Percentiles rank a stretch among this genome's conserved stretches.
Conservation (phyloP, 2,329 filamentous ascomycete genomes). For the Aspergillus ustus region DNA sequence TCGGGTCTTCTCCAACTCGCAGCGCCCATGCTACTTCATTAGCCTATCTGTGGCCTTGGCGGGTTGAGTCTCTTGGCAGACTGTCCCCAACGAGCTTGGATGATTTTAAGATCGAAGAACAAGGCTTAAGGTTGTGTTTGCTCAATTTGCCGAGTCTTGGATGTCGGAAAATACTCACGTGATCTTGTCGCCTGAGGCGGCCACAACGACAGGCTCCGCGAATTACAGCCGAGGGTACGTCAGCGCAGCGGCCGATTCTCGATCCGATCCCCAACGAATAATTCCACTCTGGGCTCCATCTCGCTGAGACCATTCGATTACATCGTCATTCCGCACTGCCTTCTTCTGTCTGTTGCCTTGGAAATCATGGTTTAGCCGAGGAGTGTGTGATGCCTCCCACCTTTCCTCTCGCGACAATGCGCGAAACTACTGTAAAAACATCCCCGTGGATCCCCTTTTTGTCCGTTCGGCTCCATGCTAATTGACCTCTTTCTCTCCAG, state of each 20-base stretch:
- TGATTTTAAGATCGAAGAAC: not conserved
- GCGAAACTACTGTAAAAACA: constrained; percentile 36
- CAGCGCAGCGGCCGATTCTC: constrained; percentile 19
- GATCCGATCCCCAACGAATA: constrained; percentile 17
- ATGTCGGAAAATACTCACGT: not conserved
- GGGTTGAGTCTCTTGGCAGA: too few species aligned
- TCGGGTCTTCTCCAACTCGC: not conserved
- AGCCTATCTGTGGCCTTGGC: too few species aligned
- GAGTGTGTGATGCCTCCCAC: constrained; percentile 27
- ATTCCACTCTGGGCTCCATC: constrained; percentile 12
- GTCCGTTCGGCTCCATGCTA: constrained; percentile 11
- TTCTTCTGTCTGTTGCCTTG: constrained; percentile 3
- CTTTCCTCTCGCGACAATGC: constrained; percentile 32
- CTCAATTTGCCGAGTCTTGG: not conserved
- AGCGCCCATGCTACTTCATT: too few species aligned
- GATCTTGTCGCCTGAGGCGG: not conserved
- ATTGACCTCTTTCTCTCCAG: constrained; percentile 23
- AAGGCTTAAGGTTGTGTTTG: not conserved
- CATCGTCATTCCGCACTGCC: constrained; percentile 4
- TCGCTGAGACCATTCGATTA: constrained; percentile 8
- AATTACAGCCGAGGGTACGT: constrained; percentile 25
- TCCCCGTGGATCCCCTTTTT: not conserved
- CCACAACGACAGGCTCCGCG: not conserved
- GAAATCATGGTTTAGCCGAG: constrained; percentile 31
- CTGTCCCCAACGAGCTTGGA: too few species aligned